A percentile compares a stretch with the other conserved stretches of the same genome.
These are phyloP conservation scores for Raffaelea arxii DNA, from an alignment of 2,329 filamentous ascomycete genomes.

Conservation along the genomic window DNA sequence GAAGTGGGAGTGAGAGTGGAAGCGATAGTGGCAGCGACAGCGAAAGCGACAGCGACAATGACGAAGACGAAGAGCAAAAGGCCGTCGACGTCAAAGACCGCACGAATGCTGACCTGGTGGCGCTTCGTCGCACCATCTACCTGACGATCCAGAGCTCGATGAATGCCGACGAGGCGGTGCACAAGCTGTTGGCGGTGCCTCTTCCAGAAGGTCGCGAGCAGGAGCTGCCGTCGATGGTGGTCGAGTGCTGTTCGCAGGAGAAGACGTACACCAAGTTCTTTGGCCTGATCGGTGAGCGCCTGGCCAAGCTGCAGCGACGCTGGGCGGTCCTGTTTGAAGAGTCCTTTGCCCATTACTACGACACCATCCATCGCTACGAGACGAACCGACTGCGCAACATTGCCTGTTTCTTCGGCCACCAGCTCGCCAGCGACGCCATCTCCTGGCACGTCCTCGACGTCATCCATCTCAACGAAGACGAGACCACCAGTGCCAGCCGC, in stretches of 20 bases:
- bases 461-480: conserved; percentile 89
- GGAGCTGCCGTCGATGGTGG: conserved; percentile 91
- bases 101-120: conserved; percentile 91
- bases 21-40: conserved; percentile 47
- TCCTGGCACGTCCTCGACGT: conserved; percentile 83
- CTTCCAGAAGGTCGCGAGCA: conserved; percentile 78
- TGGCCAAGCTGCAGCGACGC: conserved; percentile 89
- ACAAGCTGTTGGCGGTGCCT: conserved; percentile 93
- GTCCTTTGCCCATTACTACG: conserved; percentile 86
- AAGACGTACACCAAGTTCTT: conserved; percentile 98
- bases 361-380: conserved; percentile 94
- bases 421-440: conserved; percentile 79
- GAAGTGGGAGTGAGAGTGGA: conserved; percentile 44
- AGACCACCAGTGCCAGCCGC: conserved; percentile 90
- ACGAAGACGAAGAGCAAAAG: conserved; percentile 67
- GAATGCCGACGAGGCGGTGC: conserved; percentile 91
- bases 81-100: conserved; percentile 96
- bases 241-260: conserved; percentile 94
- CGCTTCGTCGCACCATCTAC: conserved; percentile 88
- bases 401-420: conserved; percentile 86
- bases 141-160: conserved; percentile 95
- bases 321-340: conserved; percentile 92
- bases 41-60: conserved; percentile 35
- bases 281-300: conserved; percentile 85
- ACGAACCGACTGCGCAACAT: conserved; percentile 93